Percentiles rank a stretch among this genome's conserved stretches.
These are phyloP conservation scores for Malania oleifera DNA, from an alignment of 164 flowering plant genomes.

Conservation along the genomic window DNA sequence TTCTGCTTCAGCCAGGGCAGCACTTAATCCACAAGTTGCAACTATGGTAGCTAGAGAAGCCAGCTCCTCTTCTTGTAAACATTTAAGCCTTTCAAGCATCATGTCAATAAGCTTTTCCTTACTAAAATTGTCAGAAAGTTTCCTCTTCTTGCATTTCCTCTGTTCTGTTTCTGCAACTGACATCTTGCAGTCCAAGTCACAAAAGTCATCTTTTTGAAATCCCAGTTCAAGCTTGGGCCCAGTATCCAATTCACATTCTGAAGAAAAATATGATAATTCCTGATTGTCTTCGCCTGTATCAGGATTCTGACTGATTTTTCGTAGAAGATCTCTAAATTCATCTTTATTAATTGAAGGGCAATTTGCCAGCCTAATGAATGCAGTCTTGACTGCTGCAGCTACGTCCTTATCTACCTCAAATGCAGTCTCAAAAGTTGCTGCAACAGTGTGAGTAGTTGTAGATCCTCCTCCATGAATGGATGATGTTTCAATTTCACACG, in stretches of 20 bases:
- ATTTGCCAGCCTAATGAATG: constrained; percentile 61
- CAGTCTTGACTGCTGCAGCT: constrained; percentile 80
- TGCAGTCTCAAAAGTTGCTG: constrained; percentile 84
- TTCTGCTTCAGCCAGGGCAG: constrained; percentile 66
- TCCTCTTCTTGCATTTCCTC: constrained; percentile 26
- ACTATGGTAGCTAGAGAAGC: constrained; percentile 92
- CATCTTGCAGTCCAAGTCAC: constrained; percentile 8
- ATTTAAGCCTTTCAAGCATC: constrained; percentile 76
- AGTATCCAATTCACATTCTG: constrained; percentile 52
- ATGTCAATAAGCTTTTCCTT: constrained; percentile 45
- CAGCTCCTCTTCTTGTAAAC: constrained; percentile 76
- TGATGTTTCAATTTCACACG: constrained; percentile 53
- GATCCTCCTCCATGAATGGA: constrained; percentile 44
- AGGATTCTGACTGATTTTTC: constrained; percentile 72
- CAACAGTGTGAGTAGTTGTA: constrained; percentile 54
- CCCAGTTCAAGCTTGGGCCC: constrained; percentile 34
- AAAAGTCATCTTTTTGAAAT: constrained; percentile 10
- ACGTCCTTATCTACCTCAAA: constrained; percentile 93
- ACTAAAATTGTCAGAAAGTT: constrained; percentile 25
- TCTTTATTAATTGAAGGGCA: constrained; percentile 49
- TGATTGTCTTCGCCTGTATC: constrained; percentile 35
- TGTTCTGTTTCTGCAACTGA: constrained; percentile 12
- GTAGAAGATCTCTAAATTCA: constrained; percentile 57
- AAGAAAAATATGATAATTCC: constrained; percentile 34
- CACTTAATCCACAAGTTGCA: constrained; percentile 93